Base-by-base conservation (phyloP, 768 basidiomycete species). In the Trametes gibbosa region DNA sequence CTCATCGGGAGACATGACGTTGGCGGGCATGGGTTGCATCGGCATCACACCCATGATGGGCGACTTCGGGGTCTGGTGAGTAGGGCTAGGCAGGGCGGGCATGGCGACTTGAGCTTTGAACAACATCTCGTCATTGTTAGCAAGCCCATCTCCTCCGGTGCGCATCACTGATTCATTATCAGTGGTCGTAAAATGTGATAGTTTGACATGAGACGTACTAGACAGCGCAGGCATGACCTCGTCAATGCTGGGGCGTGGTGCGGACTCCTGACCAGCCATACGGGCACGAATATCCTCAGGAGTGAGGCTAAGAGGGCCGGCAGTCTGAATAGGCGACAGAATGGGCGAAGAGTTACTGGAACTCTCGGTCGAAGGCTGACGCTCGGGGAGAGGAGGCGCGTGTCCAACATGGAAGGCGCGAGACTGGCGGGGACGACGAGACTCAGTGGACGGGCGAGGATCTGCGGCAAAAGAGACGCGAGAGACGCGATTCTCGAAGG, bases 401-500 rank as follows among this genome's bases (percentile, higher is more conserved):
- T 73, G 62, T 6, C 77, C 74, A 9, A 70, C 71, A 51, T 72
- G 79, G 62, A 75, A 81, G 13, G 72, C 74, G 48, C 80, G 79
- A 53, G 76, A 61, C 48, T 62, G 61, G 23, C 72, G 65, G 0
- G 72, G 72, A 53, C 78, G 79, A 48, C 79, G 78, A 16, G 73
- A 73, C 12, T 81, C 80, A 25, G 68, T 63, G 21, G 77, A 78
- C 12, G 79, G 78, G 47, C 80, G 80, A 35, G 81, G 76, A 57
- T 83, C 84, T 5, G 81, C 77, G 0, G 89, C 89, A 64, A 90
- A 90, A 0, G 87, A 89, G 0, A 91, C 84, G 24, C 87, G 80
- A 0, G 81, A 82, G 0, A 77, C 73, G 25, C 82, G 81, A 53
- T 84, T 81, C 56, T 71, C 73, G 25, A 70, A 65, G 10, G 77